phyloP scores from a whole-genome alignment of 2,329 filamentous ascomycete genomes.

The Pezicula carpinea region DNA sequence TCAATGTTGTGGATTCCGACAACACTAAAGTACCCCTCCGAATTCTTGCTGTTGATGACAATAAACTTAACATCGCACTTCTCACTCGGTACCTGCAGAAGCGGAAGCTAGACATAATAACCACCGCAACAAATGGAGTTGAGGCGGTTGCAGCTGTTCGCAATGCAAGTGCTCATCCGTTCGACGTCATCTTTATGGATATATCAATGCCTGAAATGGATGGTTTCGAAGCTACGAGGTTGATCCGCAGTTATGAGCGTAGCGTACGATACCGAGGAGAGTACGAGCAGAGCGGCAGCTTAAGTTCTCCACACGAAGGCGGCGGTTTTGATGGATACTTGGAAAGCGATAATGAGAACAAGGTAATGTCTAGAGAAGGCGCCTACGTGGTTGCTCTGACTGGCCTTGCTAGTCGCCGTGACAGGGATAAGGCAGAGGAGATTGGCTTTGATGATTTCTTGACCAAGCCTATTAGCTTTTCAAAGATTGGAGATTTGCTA shows the following conservation, averaged over 20 bases:
- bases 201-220: constrained; percentile 52
- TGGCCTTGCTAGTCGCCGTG: constrained; percentile 42
- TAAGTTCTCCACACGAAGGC: background rate
- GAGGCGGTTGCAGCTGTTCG: constrained; percentile 36
- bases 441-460: constrained; percentile 51
- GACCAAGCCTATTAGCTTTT: constrained; percentile 41
- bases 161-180: constrained; percentile 28
- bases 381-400: constrained; percentile 48
- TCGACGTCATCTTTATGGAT: constrained; percentile 46
- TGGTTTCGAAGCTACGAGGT: constrained; percentile 41
- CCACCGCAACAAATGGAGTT: constrained; percentile 38
- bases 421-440: constrained; percentile 42
- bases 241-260: constrained; percentile 43
- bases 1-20: background rate
- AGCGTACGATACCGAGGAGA: background rate
- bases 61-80: constrained; percentile 34
- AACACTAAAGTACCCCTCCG: constrained; percentile 4
- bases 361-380: background rate
- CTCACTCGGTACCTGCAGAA: constrained; percentile 31
- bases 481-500: constrained; percentile 16
- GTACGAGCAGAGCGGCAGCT: background rate
- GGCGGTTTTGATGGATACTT: constrained; percentile 20
- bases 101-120: constrained; percentile 31
- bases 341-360: constrained; percentile 11
- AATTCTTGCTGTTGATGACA: constrained; percentile 36